Evolutionary conservation across 2,329 filamentous ascomycete genomes (phyloP).

Genomic region (Fusarium graminum): DNA sequence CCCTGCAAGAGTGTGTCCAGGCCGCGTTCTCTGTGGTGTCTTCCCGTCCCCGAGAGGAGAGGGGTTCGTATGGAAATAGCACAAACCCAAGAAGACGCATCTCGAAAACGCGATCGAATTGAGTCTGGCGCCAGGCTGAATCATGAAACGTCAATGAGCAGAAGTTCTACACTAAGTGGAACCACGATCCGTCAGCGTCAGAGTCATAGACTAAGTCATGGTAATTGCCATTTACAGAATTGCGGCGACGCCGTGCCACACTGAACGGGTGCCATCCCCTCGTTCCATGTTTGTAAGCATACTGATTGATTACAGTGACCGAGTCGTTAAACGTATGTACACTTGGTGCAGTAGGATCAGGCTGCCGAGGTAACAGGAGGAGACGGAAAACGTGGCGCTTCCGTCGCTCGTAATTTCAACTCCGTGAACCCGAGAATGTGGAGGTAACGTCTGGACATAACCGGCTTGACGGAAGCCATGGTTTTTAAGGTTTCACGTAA

Average conservation of each 20-base stretch:
- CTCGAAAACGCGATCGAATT: conserved; percentile 15
- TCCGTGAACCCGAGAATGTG: conserved; percentile 46
- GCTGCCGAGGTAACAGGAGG: conserved; percentile 2
- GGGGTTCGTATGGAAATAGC: conserved; percentile 18
- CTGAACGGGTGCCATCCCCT: conserved; percentile 18
- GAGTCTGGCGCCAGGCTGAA: conserved; percentile 20
- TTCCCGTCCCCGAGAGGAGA: not conserved
- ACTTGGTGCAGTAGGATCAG: too few relatives aligned
- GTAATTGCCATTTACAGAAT: conserved; percentile 9
- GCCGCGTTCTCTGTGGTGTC: not conserved
- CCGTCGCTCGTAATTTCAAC: conserved; percentile 41
- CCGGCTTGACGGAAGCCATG: conserved; percentile 28
- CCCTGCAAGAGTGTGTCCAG: not conserved
- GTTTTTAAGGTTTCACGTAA: too few relatives aligned
- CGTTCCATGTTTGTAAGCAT: conserved; percentile 32
- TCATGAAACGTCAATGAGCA: conserved; percentile 40
- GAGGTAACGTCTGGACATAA: conserved; percentile 31
- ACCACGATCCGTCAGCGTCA: conserved; percentile 6
- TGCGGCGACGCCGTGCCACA: conserved; percentile 34
- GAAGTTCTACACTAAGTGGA: conserved; percentile 25
- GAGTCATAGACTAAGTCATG: not conserved
- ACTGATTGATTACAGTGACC: conserved; percentile 13
- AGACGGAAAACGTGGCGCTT: conserved; percentile 28
- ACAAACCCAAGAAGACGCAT: conserved; percentile 1
- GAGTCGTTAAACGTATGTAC: conserved; percentile 3